Percentiles rank a stretch among this genome's conserved stretches.
Evolutionary conservation across 1,284 basidiomycete genomes (phyloP).

Genomic region (Taiwanofungus camphoratus): DNA sequence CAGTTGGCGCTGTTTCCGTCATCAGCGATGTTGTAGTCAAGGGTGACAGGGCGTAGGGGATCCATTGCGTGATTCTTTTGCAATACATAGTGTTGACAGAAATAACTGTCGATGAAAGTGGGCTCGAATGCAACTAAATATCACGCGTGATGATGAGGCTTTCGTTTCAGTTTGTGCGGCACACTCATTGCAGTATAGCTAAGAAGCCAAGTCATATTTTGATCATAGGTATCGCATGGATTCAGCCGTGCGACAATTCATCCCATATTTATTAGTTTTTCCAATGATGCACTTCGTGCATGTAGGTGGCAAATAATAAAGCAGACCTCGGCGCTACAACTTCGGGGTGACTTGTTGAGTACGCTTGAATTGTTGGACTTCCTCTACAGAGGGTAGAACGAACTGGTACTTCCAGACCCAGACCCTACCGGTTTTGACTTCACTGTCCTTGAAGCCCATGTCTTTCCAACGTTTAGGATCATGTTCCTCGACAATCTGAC

Average conservation of each 20-base stretch:
- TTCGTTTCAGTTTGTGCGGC: too few relatives aligned
- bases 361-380: slow-evolving; percentile 28
- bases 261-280: too few relatives aligned
- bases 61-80: slow-evolving; percentile 10
- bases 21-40: slow-evolving; percentile 42
- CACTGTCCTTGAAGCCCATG: slow-evolving; percentile 29
- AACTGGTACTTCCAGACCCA: slow-evolving; percentile 34
- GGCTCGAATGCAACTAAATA: neutral
- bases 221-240: too few relatives aligned
- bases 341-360: neutral
- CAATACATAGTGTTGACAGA: neutral
- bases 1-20: slow-evolving; percentile 44
- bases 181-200: too few relatives aligned
- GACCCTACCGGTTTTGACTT: slow-evolving; percentile 27
- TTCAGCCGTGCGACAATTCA: too few relatives aligned
- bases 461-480: slow-evolving; percentile 28
- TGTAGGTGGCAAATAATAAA: too few relatives aligned
- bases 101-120: neutral
- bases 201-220: too few relatives aligned
- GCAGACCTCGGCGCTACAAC: too few relatives aligned
- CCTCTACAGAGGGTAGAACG: slow-evolving; percentile 29
- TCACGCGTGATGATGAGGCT: too few relatives aligned
- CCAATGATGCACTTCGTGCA: too few relatives aligned
- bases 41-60: slow-evolving; percentile 25
- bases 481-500: slow-evolving; percentile 27